phyloP scores from a whole-genome alignment of 495 filamentous ascomycete species.

The Recurvomyces mirabilis region DNA sequence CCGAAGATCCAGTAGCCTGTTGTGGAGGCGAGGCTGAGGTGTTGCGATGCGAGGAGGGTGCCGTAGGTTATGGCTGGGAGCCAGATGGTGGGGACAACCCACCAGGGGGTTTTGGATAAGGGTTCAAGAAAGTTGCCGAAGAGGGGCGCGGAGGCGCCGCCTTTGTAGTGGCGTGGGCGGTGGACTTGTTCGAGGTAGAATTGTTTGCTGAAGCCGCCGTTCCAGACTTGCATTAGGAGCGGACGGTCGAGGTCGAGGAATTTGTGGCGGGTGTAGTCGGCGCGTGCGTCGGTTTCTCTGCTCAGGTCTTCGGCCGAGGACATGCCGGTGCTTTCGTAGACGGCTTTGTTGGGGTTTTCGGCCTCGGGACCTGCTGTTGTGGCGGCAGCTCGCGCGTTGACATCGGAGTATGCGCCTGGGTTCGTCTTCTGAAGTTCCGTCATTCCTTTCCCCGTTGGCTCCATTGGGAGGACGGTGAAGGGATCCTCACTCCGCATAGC shows the following conservation, averaged over 20 bases:
- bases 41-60: slow-evolving; percentile 51
- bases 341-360: slow-evolving; percentile 27
- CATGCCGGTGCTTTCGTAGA: slow-evolving; percentile 74
- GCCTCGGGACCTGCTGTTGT: slow-evolving; percentile 10
- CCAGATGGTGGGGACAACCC: slow-evolving; percentile 76
- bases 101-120: slow-evolving; percentile 87
- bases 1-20: slow-evolving; percentile 53
- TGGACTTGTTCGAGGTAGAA: slow-evolving; percentile 97
- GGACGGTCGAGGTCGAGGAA: slow-evolving; percentile 86
- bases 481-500: slow-evolving; percentile 36
- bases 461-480: slow-evolving; percentile 38
- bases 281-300: slow-evolving; percentile 62
- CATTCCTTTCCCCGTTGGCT: slow-evolving; percentile 33
- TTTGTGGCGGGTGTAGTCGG: slow-evolving; percentile 76
- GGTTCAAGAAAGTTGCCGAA: slow-evolving; percentile 99
- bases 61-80: slow-evolving; percentile 70
- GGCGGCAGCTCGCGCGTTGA: slow-evolving; percentile 16
- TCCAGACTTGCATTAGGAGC: slow-evolving; percentile 81
- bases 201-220: slow-evolving; percentile 73
- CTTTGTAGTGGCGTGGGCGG: slow-evolving; percentile 85
- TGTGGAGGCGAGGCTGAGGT: slow-evolving; percentile 37
- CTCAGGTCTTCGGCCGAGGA: slow-evolving; percentile 74
- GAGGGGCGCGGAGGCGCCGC: slow-evolving; percentile 80
- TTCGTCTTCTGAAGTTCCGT: slow-evolving; percentile 29
- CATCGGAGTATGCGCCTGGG: slow-evolving; percentile 16